Evolutionary conservation across 2,329 filamentous ascomycete genomes (phyloP).

Genomic region (Fusarium austroafricanum): DNA sequence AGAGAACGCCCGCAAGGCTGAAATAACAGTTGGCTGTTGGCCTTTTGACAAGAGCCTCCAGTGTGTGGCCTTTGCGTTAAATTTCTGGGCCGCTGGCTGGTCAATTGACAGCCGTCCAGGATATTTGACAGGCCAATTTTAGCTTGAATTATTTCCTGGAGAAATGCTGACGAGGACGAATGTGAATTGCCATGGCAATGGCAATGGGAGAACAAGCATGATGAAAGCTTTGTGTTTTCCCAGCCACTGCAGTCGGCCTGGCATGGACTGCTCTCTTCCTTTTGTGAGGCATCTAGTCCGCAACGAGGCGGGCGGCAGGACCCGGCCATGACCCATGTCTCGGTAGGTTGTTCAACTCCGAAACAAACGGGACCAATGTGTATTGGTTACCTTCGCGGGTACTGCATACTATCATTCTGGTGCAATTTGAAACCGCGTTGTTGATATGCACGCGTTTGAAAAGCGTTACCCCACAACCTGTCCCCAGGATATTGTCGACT

Average conservation of each 20-base stretch:
- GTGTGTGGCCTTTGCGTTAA: no score
- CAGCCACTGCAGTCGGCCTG: not conserved
- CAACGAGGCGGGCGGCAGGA: not conserved
- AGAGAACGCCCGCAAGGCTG: constrained; percentile 6
- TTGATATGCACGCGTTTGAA: not conserved
- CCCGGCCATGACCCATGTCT: not conserved
- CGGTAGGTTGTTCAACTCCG: not conserved
- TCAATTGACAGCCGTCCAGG: not conserved
- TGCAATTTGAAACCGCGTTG: not conserved
- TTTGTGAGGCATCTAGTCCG: not conserved
- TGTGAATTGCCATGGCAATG: not conserved
- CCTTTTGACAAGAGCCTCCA: not conserved
- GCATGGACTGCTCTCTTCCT: no score
- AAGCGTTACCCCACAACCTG: not conserved
- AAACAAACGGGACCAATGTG: not conserved
- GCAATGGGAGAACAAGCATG: not conserved
- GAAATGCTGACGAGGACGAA: not conserved
- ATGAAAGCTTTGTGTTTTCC: not conserved
- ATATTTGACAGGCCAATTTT: not conserved
- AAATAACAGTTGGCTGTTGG: not conserved
- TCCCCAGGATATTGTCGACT: not conserved
- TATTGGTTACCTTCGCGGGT: not conserved
- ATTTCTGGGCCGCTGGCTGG: no score
- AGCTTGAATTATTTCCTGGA: not conserved
- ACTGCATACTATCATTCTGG: not conserved